phyloP scores from a whole-genome alignment of 2,329 filamentous ascomycete species.

The Didymella arachidicola region DNA sequence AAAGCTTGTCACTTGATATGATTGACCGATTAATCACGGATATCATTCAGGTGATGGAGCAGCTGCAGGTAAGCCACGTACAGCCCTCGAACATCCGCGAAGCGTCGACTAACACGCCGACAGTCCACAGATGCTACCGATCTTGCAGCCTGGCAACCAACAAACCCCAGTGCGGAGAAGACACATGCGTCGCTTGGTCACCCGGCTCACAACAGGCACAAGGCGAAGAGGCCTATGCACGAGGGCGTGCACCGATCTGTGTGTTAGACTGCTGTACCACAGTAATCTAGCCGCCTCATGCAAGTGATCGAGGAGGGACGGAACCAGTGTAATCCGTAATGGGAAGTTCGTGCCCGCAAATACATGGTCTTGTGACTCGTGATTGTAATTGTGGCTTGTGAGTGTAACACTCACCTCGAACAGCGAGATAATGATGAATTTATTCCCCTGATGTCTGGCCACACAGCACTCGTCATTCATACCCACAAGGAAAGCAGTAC shows the following conservation, averaged over 20 bases:
- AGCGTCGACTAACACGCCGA: background rate
- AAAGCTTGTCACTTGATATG: constrained; percentile 73
- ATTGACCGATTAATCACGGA: constrained; percentile 69
- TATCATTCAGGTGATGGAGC: constrained; percentile 67
- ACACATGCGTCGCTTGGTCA: constrained; percentile 41
- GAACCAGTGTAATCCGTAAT: background rate
- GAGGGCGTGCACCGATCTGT: constrained; percentile 59
- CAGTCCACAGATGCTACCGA: constrained; percentile 59
- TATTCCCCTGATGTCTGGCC: background rate
- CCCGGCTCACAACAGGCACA: constrained; percentile 54
- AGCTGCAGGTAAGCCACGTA: constrained; percentile 55
- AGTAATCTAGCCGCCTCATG: background rate
- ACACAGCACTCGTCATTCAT: constrained; percentile 3
- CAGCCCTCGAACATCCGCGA: background rate
- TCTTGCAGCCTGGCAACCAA: constrained; percentile 58
- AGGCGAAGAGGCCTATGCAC: constrained; percentile 55
- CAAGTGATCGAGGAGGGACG: constrained; percentile 9
- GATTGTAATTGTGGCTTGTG: background rate
- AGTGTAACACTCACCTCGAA: background rate
- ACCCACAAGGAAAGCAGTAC: background rate
- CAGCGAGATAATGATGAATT: background rate
- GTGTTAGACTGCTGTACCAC: constrained; percentile 46
- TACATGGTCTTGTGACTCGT: background rate
- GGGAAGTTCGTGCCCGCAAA: background rate
- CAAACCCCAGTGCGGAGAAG: constrained; percentile 53